Percentiles rank a stretch among this genome's conserved stretches.
phyloP scores from a whole-genome alignment of 768 basidiomycete species.

The Phaeotremella fagi region DNA sequence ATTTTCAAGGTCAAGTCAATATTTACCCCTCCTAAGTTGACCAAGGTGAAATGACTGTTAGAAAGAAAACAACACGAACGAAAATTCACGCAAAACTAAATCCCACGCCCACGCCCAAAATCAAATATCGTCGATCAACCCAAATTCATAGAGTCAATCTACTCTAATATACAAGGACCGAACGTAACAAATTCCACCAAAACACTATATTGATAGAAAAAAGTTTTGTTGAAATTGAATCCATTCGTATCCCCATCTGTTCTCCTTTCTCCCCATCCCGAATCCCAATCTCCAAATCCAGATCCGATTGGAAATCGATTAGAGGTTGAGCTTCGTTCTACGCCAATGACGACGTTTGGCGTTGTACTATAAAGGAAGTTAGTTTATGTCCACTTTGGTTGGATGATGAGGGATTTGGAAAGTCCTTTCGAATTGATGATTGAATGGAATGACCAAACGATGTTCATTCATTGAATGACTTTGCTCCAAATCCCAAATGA shows the following conservation, averaged over 20 bases:
- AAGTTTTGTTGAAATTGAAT: not conserved
- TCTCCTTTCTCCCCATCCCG: not conserved
- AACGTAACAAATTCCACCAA: not conserved
- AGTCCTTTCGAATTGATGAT: not conserved
- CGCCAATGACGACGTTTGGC: slow-evolving; percentile 96
- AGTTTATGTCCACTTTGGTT: slow-evolving; percentile 7
- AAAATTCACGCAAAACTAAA: no score
- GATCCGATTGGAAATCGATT: slow-evolving; percentile 46
- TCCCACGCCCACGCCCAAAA: no score
- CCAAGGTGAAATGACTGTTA: no score
- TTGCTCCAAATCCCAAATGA: no score
- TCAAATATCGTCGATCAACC: no score
- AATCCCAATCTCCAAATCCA: not conserved
- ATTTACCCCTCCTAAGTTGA: no score
- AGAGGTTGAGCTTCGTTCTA: slow-evolving; percentile 97
- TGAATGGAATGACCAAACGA: slow-evolving; percentile 48
- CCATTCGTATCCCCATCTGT: not conserved
- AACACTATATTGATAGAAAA: no score
- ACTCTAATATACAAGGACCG: slow-evolving; percentile 1
- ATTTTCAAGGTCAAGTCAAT: no score
- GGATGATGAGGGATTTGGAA: not conserved
- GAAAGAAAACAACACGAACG: no score
- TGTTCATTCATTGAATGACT: no score
- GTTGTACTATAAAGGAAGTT: slow-evolving; percentile 40
- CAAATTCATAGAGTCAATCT: not conserved